phyloP scores from a whole-genome alignment of 371 early-diverging fungal species.

The Apophysomyces sp. region DNA sequence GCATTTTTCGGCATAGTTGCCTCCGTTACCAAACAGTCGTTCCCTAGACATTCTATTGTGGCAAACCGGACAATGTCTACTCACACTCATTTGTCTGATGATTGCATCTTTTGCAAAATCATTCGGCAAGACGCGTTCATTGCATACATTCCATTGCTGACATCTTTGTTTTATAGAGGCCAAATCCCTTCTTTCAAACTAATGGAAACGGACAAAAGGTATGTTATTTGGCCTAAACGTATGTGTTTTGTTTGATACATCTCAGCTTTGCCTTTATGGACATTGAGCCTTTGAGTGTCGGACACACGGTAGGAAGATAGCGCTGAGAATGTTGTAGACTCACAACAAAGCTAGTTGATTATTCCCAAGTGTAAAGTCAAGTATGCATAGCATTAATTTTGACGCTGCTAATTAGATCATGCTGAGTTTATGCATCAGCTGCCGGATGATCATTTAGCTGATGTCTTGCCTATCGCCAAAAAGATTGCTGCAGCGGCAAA shows the following conservation, averaged over 20 bases:
- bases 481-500: constrained; percentile 78
- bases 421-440: constrained; percentile 88
- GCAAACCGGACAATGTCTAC: background rate
- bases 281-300: constrained; percentile 76
- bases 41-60: background rate
- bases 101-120: constrained; percentile 93
- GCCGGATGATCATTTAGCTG: constrained; percentile 83
- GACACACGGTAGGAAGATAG: constrained; percentile 66
- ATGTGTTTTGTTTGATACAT: background rate
- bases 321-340: background rate
- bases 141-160: background rate
- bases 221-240: constrained; percentile 12
- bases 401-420: constrained; percentile 62
- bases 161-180: constrained; percentile 41
- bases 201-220: constrained; percentile 79
- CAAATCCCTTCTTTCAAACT: constrained; percentile 84
- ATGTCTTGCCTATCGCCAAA: constrained; percentile 88
- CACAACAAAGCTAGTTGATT: constrained; percentile 56
- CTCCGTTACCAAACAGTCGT: background rate
- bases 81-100: constrained; percentile 27
- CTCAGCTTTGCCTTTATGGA: constrained; percentile 72
- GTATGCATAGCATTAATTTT: background rate
- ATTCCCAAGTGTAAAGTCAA: constrained; percentile 76
- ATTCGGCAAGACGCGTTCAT: constrained; percentile 42
- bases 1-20: background rate